A percentile compares a stretch with the other conserved stretches of the same genome.
Evolutionary conservation across 768 basidiomycete genomes (phyloP).

Genomic region (Psilocybe azurescens): DNA sequence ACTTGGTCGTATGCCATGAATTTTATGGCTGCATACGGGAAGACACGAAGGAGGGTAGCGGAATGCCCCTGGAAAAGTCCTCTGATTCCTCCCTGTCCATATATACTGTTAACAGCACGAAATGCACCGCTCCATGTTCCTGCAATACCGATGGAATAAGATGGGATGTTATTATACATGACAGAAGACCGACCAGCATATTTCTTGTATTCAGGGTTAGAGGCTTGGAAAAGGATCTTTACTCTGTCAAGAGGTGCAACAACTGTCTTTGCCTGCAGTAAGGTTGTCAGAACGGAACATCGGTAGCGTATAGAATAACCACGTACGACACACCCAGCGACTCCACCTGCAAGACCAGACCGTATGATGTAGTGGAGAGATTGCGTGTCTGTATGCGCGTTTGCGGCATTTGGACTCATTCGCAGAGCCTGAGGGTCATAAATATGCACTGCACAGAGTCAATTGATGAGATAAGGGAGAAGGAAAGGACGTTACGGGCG

Average conservation of each 20-base stretch:
- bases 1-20: conserved; percentile 96
- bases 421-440: conserved; percentile 43
- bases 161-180: neutral
- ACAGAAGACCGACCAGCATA: conserved; percentile 73
- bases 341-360: conserved; percentile 90
- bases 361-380: conserved; percentile 68
- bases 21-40: conserved; percentile 97
- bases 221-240: conserved; percentile 98
- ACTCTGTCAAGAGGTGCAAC: conserved; percentile 97
- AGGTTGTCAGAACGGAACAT: conserved; percentile 15
- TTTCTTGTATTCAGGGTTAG: conserved; percentile 92
- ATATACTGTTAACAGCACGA: conserved; percentile 77
- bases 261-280: conserved; percentile 83
- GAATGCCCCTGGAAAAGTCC: conserved; percentile 97
- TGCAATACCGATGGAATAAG: conserved; percentile 32
- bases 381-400: conserved; percentile 54
- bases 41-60: conserved; percentile 90
- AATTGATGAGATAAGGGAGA: conserved; percentile 2
- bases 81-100: conserved; percentile 65
- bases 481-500: conserved; percentile 1
- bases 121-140: conserved; percentile 90
- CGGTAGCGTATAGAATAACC: conserved; percentile 13
- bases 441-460: conserved; percentile 26
- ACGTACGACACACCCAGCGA: conserved; percentile 93
- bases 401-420: conserved; percentile 66